Evolutionary conservation across 345 rosid genomes (phyloP).

Genomic region (Gossypium arboreum): DNA sequence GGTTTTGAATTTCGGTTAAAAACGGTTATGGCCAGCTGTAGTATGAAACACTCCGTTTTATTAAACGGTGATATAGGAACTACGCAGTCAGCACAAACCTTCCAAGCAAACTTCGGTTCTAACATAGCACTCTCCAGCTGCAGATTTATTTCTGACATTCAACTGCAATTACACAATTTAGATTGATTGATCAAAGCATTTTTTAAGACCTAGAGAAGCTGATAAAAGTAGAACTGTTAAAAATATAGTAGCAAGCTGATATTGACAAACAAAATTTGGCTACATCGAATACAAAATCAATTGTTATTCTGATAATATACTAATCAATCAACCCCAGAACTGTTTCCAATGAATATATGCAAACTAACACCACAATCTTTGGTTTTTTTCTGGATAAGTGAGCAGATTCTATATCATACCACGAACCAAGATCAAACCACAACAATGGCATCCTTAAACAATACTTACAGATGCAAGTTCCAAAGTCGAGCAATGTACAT

Average conservation of each 20-base stretch:
- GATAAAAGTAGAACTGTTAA: slow-evolving; percentile 9
- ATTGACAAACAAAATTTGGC: background rate
- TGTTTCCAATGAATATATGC: background rate
- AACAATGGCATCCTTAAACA: slow-evolving; percentile 7
- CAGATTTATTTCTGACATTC: slow-evolving; percentile 91
- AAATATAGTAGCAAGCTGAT: slow-evolving; percentile 10
- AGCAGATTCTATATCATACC: slow-evolving; percentile 1
- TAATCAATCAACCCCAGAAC: background rate
- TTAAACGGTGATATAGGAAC: background rate
- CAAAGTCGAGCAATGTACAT: slow-evolving; percentile 82
- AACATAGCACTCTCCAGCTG: slow-evolving; percentile 84
- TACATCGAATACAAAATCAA: background rate
- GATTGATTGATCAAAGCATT: slow-evolving; percentile 14
- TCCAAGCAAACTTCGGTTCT: slow-evolving; percentile 92
- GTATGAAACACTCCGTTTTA: too few species aligned
- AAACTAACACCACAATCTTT: background rate
- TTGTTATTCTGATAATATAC: background rate
- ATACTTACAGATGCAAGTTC: slow-evolving; percentile 94
- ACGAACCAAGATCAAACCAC: slow-evolving; percentile 5
- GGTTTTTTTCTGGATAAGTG: background rate
- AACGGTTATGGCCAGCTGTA: too few species aligned
- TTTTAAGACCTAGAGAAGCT: slow-evolving; percentile 2
- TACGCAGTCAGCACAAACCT: slow-evolving; percentile 48
- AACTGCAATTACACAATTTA: slow-evolving; percentile 49
- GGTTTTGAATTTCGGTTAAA: too few species aligned